Base-by-base conservation (phyloP, 2,329 filamentous ascomycete genomes). In the Fusarium euwallaceae region DNA sequence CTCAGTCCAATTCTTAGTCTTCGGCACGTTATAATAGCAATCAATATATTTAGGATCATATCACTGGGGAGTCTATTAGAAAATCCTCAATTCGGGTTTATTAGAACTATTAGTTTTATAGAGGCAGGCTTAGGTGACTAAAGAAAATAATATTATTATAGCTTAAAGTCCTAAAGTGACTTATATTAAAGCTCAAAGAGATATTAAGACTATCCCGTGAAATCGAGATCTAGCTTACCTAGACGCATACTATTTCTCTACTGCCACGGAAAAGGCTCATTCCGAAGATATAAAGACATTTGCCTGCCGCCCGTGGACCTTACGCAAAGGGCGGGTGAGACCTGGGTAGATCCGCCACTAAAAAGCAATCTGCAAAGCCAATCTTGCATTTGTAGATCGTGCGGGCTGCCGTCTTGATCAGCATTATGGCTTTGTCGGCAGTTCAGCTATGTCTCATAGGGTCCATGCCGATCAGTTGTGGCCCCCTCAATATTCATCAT, bases 341-440 rank as follows among this genome's bases (percentile, higher is more conserved):
- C 9, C 53, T 8, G 53, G 53, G 32, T 56, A 56, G 27, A 34
- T 36, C 32, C 32, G 20, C 27, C 12, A 34, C 29, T 36, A 56
- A 9, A 4, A 36, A 36, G 12, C 6, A 58, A 58, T 36, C 20
- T 37, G 5, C 8, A 58, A 37, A 58, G 32, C 3, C 12, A 58
- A 37, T 58, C 53, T 56, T 56, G n/a, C 20, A 36, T 34, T 22
- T 56, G 53, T 56, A 5, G 29, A 56, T 56, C 53, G 6, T 12
- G 24, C 2, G 24, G 27, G 6, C 6, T 34, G 10, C 6, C 27
- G 11, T 22, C 29, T 10, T 55, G 17, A n/a, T 55, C 51, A 56
- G 12, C 51, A 48, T 48, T 4, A 17, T 24, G 9, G 14, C 32
- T 2, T n/a, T 24, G 20, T 37, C 32, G n/a, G 53, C 53, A 37